A percentile compares a stretch with the other conserved stretches of the same genome.
Conservation (phyloP, 2,329 filamentous ascomycete genomes). For the Chrysoporthe cubensis region DNA sequence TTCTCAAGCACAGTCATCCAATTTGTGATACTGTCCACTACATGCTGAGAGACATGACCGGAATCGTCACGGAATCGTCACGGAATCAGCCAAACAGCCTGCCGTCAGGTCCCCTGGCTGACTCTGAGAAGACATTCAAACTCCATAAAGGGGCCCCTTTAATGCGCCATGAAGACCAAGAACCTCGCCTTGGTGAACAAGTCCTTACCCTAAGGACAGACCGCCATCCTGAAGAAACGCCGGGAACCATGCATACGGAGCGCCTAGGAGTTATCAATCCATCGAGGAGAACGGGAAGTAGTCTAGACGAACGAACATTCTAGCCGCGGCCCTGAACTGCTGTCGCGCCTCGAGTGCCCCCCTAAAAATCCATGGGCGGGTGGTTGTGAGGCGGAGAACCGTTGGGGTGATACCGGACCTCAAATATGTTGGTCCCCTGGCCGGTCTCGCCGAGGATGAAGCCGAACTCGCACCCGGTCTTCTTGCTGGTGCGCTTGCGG, state of each 20-base stretch:
- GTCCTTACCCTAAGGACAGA: not conserved
- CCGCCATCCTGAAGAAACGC: not conserved
- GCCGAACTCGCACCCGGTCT: slow-evolving; percentile 29
- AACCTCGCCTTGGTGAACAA: not conserved
- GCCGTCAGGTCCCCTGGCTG: too few species aligned
- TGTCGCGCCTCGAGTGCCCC: not conserved
- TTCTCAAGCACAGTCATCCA: too few species aligned
- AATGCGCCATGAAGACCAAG: too few species aligned
- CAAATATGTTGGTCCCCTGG: slow-evolving; percentile 29
- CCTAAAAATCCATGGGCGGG: slow-evolving; percentile 26
- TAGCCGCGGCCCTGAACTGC: not conserved
- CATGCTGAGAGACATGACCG: too few species aligned
- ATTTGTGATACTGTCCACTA: too few species aligned
- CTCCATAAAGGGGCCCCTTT: too few species aligned
- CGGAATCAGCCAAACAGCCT: too few species aligned
- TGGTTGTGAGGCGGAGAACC: slow-evolving; percentile 30
- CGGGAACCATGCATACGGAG: not conserved
- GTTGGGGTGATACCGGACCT: slow-evolving; percentile 29
- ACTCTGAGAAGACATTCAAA: too few species aligned
- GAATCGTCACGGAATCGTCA: too few species aligned
- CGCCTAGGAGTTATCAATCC: not conserved
- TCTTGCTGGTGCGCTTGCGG: slow-evolving; percentile 31
- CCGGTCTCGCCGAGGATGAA: slow-evolving; percentile 30
- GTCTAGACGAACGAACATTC: not conserved
- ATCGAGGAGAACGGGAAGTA: not conserved